Conservation (phyloP, 2,329 filamentous ascomycete species). For the Geosmithia putterillii region DNA sequence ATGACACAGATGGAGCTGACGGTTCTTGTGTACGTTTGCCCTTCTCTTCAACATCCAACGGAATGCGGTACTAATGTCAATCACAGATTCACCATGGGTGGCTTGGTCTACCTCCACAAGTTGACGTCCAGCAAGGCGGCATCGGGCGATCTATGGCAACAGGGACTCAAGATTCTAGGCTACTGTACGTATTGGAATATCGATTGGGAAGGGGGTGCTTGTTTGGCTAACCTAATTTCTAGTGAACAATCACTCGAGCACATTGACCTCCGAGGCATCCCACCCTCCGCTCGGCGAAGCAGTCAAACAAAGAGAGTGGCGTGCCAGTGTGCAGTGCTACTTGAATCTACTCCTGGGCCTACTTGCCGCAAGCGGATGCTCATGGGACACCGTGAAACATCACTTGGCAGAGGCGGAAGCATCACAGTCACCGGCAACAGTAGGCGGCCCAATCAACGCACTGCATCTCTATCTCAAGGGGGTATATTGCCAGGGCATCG, state of each 20-base stretch:
- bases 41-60: neutral
- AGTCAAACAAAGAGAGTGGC: slow-evolving; percentile 49
- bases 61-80: slow-evolving; percentile 3
- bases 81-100: slow-evolving; percentile 40
- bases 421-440: slow-evolving; percentile 18
- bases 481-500: slow-evolving; percentile 64
- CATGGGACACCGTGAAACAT: slow-evolving; percentile 53
- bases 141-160: slow-evolving; percentile 25
- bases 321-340: slow-evolving; percentile 53
- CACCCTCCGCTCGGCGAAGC: slow-evolving; percentile 36
- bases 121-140: neutral
- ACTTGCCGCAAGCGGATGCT: slow-evolving; percentile 55
- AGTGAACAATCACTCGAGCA: slow-evolving; percentile 22
- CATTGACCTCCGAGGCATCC: slow-evolving; percentile 28
- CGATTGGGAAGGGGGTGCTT: neutral
- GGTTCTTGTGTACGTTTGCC: slow-evolving; percentile 36
- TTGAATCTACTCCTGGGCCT: slow-evolving; percentile 61
- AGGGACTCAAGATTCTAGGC: slow-evolving; percentile 30
- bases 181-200: slow-evolving; percentile 24
- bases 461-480: slow-evolving; percentile 58
- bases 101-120: slow-evolving; percentile 31
- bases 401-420: slow-evolving; percentile 40
- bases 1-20: slow-evolving; percentile 48
- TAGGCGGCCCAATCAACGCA: slow-evolving; percentile 32
- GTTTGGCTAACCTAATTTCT: neutral